Base-by-base conservation (phyloP, 257 asterid genomes). In the Scutellaria baicalensis region DNA sequence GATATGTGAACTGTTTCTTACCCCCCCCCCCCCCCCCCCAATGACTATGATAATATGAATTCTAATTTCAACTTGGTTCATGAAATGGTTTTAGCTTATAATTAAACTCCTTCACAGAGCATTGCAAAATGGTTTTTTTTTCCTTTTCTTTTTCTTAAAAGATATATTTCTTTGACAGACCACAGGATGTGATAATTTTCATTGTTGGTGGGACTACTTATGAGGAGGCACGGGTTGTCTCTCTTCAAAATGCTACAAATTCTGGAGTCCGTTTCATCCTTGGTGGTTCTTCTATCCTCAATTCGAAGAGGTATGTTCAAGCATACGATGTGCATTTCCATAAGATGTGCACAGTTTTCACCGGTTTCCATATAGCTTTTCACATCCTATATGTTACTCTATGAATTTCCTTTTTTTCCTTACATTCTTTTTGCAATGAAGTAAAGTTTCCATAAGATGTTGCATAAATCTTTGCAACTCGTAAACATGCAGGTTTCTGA, bases 191-290 rank as follows among this genome's bases (percentile, higher is more conserved):
- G 80, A 81, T 93, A 51, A 86, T 93, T 67, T 91, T 93, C 73
- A 52, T 91, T 68, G 89, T 93, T 62, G 99, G 99, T 8, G 99
- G 99, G 77, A 89, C 99, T 62, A 91, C 97, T 45, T 93, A 89
- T 59, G 99, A 93, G 84, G 99, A 91, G 82, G 93, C 99, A 64
- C 96, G 99, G 10, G 74, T 88, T 1, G 95, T 93, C 75, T 81
- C 96, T 55, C 80, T 89, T 21, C 95, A 87, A 75, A 93, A 91
- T 64, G 78, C 99, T 57, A 84, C 85, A 0, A 91, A 87, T 64
- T 83, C 97, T 20, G 99, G 99, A 17, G 78, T 88, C 51, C 97
- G 96, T 50, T 93, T 93, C 88, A 79, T 91, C 75, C 93, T 93
- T 13, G 99, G 99, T 50, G 99, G 99, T 66, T 86, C 99, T 70